Percentiles rank a stretch among this genome's conserved stretches.
phyloP scores from a whole-genome alignment of 2,329 filamentous ascomycete genomes.

The Coniella lustricola region DNA sequence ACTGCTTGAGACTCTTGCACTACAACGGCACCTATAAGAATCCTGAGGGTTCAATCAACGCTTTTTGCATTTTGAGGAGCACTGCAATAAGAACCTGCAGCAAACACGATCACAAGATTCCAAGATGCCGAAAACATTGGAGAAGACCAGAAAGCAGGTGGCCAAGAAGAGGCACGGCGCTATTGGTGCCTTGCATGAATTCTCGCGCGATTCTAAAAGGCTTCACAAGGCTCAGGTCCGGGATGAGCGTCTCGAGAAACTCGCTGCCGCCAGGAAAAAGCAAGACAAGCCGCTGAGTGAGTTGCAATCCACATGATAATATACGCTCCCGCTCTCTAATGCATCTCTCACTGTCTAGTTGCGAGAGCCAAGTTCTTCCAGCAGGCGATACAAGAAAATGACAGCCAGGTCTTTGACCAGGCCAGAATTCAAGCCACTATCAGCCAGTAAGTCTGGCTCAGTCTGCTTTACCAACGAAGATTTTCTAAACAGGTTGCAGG shows the following conservation, averaged over 20 bases:
- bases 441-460: conserved; percentile 41
- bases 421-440: conserved; percentile 56
- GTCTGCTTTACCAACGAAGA: background rate
- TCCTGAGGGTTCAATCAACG: too few species aligned
- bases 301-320: conserved; percentile 20
- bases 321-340: conserved; percentile 1
- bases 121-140: conserved; percentile 68
- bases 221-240: conserved; percentile 72
- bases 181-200: conserved; percentile 72
- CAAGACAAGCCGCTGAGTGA: conserved; percentile 67
- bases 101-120: too few species aligned
- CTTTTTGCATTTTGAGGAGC: too few species aligned
- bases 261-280: conserved; percentile 63
- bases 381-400: conserved; percentile 49
- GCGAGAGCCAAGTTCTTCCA: conserved; percentile 67
- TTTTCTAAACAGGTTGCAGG: conserved; percentile 30
- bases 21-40: too few species aligned
- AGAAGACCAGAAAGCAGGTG: conserved; percentile 85
- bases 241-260: conserved; percentile 73
- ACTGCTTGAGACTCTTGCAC: too few species aligned
- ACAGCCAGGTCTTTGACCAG: conserved; percentile 42
- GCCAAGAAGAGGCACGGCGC: conserved; percentile 75
- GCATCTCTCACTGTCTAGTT: conserved; percentile 37
- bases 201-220: conserved; percentile 77
- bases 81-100: too few species aligned